Evolutionary conservation across 805 yeast genomes (phyloP).

Genomic region (Cyberlindnera maritima): DNA sequence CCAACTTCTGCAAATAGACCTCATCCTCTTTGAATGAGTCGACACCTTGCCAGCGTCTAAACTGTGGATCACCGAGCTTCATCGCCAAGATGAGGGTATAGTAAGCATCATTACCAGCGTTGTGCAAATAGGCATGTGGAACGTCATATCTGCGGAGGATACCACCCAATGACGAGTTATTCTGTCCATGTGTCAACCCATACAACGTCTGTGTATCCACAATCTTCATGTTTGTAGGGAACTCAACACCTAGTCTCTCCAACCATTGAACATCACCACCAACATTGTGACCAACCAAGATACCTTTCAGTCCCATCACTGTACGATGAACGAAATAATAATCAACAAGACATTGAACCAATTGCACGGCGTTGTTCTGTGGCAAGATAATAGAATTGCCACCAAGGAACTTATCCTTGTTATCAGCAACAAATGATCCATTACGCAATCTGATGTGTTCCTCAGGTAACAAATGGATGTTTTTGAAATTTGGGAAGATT

Average conservation of each 20-base stretch:
- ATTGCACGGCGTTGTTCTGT: constrained; percentile 33
- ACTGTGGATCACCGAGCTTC: constrained; percentile 47
- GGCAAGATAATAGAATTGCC: constrained; percentile 47
- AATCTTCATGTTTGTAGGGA: constrained; percentile 35
- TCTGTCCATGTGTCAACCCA: constrained; percentile 36
- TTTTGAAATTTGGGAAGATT: constrained; percentile 39
- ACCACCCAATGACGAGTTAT: constrained; percentile 42
- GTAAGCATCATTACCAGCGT: constrained; percentile 72
- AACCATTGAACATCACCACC: constrained; percentile 55
- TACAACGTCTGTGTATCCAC: constrained; percentile 52
- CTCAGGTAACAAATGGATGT: constrained; percentile 42
- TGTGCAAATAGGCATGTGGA: constrained; percentile 61
- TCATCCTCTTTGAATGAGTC: constrained; percentile 4
- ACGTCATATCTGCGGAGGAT: constrained; percentile 44
- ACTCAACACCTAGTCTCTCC: constrained; percentile 39
- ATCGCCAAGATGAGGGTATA: constrained; percentile 54
- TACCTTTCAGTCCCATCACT: constrained; percentile 29
- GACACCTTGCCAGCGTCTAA: constrained; percentile 25
- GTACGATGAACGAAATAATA: constrained; percentile 37
- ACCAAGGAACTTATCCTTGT: constrained; percentile 46
- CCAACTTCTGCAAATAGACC: not conserved
- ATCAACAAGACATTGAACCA: constrained; percentile 43
- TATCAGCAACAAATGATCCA: constrained; percentile 53
- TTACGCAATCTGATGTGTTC: constrained; percentile 45
- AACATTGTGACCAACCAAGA: constrained; percentile 60